A percentile compares a stretch with the other conserved stretches of the same genome.
phyloP scores from a whole-genome alignment of 1,284 basidiomycete species.

The Phlebopus sp. region DNA sequence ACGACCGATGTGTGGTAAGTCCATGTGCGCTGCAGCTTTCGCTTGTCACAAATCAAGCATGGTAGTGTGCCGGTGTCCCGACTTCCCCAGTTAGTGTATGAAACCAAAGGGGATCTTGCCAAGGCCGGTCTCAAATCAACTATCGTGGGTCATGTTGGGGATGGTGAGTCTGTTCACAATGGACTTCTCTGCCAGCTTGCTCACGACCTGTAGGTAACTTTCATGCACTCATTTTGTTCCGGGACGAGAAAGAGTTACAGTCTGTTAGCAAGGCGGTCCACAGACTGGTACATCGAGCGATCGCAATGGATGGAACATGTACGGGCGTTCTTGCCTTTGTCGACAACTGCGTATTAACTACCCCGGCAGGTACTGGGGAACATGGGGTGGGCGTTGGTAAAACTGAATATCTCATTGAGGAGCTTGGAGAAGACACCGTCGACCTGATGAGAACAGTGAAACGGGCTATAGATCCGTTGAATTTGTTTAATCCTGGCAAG shows the following conservation, averaged over 20 bases:
- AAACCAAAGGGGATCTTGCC: conserved; percentile 77
- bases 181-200: conserved; percentile 15
- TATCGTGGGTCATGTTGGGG: conserved; percentile 84
- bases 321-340: conserved; percentile 23
- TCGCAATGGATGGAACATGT: conserved; percentile 74
- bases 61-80: conserved; percentile 76
- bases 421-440: conserved; percentile 77
- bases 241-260: conserved; percentile 56
- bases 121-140: conserved; percentile 62
- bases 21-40: conserved; percentile 19
- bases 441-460: conserved; percentile 81
- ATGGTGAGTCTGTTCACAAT: conserved; percentile 51
- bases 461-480: conserved; percentile 67
- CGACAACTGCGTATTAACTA: conserved; percentile 19
- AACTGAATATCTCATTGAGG: conserved; percentile 66
- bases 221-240: conserved; percentile 69
- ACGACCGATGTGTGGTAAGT: conserved; percentile 83
- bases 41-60: not conserved
- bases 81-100: conserved; percentile 62
- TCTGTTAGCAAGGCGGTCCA: conserved; percentile 60
- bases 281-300: conserved; percentile 64
- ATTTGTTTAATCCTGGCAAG: conserved; percentile 83
- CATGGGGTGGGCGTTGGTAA: conserved; percentile 80
- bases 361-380: conserved; percentile 54
- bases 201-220: conserved; percentile 47